Base-by-base conservation (phyloP, 2,329 filamentous ascomycete species). In the Calonectria pteridis region DNA sequence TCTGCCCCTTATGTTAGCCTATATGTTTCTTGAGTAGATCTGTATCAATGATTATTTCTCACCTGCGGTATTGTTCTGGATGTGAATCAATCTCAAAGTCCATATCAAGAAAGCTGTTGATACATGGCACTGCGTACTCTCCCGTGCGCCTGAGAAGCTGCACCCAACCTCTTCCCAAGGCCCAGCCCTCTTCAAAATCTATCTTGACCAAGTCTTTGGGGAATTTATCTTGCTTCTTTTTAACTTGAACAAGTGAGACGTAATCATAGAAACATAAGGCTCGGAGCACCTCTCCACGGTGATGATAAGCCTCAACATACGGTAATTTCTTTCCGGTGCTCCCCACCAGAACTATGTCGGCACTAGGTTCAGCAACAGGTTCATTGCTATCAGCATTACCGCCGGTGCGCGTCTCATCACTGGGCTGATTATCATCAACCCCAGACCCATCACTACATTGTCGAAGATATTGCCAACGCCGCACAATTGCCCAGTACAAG, bases 141-240 rank as follows among this genome's bases (percentile, higher is more conserved):
- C 51, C 63, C 6, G 62, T 51, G 29, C 50, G 50, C 33, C 69
- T 58, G 29, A 71, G 50, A 35, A 50, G 37, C 2, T 67, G 51
- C 13, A 71, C 62, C 63, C 40, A 71, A 51, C 51, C 62, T 29
- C 18, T 59, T 50, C 62, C 62, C 16, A n/a, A 33, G 18, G 28
- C 37, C 59, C 50, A 71, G 33, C 65, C 40, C n/a, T 3, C 33
- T 49, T 71, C 50, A 37, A 71, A 71, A n/a, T 71, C 59, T 66
- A 71, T 58, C 37, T 35, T 37, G 16, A 65, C 35, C 9, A 65
- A 35, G 31, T 46, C 28, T 33, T 65, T 55, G 16, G 1, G 7
- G 59, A 35, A 66, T 37, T 28, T 35, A 37, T 55, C 59, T 35
- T 35, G 23, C 43, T 31, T 37, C 29, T 46, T 63, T 10, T 66